Conservation (phyloP, 2,329 filamentous ascomycete genomes). For the Malbranchea zuffiana region DNA sequence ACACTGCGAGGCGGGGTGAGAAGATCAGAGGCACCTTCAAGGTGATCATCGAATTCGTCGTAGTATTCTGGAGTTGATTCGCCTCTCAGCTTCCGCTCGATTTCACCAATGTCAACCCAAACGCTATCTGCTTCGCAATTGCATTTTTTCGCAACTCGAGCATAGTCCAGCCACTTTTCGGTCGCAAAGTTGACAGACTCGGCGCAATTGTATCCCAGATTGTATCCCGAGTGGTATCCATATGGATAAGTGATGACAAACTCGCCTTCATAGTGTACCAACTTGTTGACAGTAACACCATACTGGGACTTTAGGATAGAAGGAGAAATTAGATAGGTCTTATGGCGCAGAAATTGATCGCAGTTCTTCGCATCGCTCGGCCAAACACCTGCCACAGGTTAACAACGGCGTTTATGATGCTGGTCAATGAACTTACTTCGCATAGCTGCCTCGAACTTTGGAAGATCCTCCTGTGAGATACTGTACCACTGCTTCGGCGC, state of each 20-base stretch:
- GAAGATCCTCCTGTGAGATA: constrained; percentile 89
- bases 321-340: constrained; percentile 92
- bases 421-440: constrained; percentile 44
- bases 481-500: constrained; percentile 99
- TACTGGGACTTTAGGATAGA: constrained; percentile 76
- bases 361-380: constrained; percentile 90
- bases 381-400: constrained; percentile 52
- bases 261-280: constrained; percentile 90
- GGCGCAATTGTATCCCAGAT: constrained; percentile 95
- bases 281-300: constrained; percentile 90
- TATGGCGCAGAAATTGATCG: constrained; percentile 91
- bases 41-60: constrained; percentile 44
- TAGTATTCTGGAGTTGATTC: constrained; percentile 51
- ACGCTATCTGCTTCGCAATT: constrained; percentile 96
- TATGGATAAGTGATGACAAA: constrained; percentile 98
- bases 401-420: neutral
- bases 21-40: constrained; percentile 56
- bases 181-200: constrained; percentile 98
- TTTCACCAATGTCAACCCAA: constrained; percentile 94
- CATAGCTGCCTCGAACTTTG: constrained; percentile 90
- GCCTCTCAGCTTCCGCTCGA: constrained; percentile 84
- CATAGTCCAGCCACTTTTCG: constrained; percentile 89
- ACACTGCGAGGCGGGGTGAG: constrained; percentile 70
- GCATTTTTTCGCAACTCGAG: constrained; percentile 90
- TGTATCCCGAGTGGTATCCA: constrained; percentile 96